phyloP scores from a whole-genome alignment of 352 stramenopile genomes.

The Chrysophaeum taylorii region DNA sequence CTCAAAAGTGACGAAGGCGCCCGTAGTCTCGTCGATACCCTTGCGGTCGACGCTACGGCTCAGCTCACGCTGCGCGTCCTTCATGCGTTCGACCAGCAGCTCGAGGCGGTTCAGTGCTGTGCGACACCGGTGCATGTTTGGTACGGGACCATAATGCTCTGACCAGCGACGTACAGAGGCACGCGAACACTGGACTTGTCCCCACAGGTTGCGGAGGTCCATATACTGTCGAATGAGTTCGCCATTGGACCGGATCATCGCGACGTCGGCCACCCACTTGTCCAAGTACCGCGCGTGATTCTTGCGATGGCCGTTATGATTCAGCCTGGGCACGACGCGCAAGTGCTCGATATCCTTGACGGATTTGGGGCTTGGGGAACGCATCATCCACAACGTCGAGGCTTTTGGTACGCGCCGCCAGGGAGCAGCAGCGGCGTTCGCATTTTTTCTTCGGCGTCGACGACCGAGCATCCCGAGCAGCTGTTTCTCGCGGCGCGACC shows the following conservation, averaged over 20 bases:
- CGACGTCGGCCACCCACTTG: constrained; percentile 72
- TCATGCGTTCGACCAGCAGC: constrained; percentile 21
- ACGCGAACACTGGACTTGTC: constrained; percentile 47
- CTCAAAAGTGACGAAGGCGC: constrained; percentile 72
- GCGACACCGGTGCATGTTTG: not conserved
- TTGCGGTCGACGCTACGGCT: not conserved
- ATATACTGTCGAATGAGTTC: constrained; percentile 58
- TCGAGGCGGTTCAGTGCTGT: not conserved
- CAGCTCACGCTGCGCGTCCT: constrained; percentile 7
- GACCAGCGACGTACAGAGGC: constrained; percentile 33
- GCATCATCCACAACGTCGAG: too few relatives aligned
- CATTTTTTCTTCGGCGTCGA: constrained; percentile 25
- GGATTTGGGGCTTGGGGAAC: too few relatives aligned
- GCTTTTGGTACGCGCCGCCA: too few relatives aligned
- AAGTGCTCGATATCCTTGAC: too few relatives aligned
- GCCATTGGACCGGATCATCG: constrained; percentile 57
- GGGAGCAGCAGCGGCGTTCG: too few relatives aligned
- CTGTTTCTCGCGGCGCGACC: not conserved
- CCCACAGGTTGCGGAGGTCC: constrained; percentile 53
- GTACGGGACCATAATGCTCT: not conserved
- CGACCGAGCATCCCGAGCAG: not conserved
- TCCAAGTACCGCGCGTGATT: constrained; percentile 50
- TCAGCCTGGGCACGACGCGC: too few relatives aligned
- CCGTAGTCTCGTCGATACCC: constrained; percentile 50
- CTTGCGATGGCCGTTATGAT: too few relatives aligned